Conservation (phyloP, 441 rosid genomes). For the Brassica balearica region DNA sequence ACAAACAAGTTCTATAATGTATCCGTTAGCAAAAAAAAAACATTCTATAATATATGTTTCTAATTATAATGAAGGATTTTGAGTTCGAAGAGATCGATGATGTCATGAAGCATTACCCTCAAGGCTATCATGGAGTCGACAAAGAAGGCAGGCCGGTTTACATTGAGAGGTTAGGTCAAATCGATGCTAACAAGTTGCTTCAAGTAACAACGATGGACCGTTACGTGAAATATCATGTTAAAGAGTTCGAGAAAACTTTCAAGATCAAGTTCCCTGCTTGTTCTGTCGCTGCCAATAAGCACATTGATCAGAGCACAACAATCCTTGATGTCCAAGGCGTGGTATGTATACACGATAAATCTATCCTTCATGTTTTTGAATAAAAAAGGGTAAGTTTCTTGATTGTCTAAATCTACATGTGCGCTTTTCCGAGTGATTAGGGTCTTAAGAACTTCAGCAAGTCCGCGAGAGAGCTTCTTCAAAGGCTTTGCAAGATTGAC, state of each 20-base stretch:
- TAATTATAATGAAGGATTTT: constrained; percentile 55
- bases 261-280: constrained; percentile 82
- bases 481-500: constrained; percentile 78
- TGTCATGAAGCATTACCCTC: constrained; percentile 90
- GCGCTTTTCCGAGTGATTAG: constrained; percentile 47
- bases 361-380: neutral
- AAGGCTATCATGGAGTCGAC: constrained; percentile 94
- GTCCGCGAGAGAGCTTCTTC: constrained; percentile 87
- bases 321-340: constrained; percentile 99
- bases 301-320: constrained; percentile 95
- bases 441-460: constrained; percentile 87
- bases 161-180: constrained; percentile 88
- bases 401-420: constrained; percentile 1
- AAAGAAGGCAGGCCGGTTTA: constrained; percentile 95
- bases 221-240: constrained; percentile 67
- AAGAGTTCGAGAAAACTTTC: constrained; percentile 87
- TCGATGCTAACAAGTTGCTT: constrained; percentile 75
- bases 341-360: constrained; percentile 51
- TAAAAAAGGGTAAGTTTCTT: neutral
- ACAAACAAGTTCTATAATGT: neutral
- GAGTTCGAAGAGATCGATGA: constrained; percentile 79
- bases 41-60: constrained; percentile 27
- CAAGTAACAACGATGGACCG: constrained; percentile 77
- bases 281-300: constrained; percentile 81
- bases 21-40: neutral